phyloP scores from a whole-genome alignment of 1,284 basidiomycete genomes.

The Trametes hirsuta region DNA sequence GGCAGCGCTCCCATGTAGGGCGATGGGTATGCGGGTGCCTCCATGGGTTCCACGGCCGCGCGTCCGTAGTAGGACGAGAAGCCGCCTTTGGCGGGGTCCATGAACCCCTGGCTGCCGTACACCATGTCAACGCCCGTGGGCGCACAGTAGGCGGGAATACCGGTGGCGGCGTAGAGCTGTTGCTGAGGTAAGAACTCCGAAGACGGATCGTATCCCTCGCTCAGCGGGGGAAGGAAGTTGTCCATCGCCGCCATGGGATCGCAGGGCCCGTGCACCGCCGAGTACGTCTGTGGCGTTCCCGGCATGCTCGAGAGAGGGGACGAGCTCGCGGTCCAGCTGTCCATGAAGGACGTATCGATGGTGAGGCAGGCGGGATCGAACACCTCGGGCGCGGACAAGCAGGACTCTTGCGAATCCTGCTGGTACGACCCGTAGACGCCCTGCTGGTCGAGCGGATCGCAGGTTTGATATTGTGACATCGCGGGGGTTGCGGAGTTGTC shows the following conservation, averaged over 20 bases:
- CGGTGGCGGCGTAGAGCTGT: slow-evolving; percentile 10
- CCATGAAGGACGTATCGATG: slow-evolving; percentile 35
- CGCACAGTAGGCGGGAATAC: slow-evolving; percentile 16
- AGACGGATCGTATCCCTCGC: slow-evolving; percentile 22
- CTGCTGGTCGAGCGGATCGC: slow-evolving; percentile 36
- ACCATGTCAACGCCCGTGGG: slow-evolving; percentile 18
- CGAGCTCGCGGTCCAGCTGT: slow-evolving; percentile 26
- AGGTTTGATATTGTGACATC: slow-evolving; percentile 28
- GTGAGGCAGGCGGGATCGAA: slow-evolving; percentile 25
- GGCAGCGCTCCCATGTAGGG: slow-evolving; percentile 18
- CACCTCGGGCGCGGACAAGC: slow-evolving; percentile 21
- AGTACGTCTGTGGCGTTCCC: slow-evolving; percentile 32
- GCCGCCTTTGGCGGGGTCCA: slow-evolving; percentile 19
- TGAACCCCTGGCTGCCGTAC: slow-evolving; percentile 22
- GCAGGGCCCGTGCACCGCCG: slow-evolving; percentile 18
- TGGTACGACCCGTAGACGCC: slow-evolving; percentile 21
- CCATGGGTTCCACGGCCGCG: slow-evolving; percentile 15
- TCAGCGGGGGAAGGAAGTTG: slow-evolving; percentile 12
- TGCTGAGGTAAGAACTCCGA: slow-evolving; percentile 27
- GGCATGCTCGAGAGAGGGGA: slow-evolving; percentile 38
- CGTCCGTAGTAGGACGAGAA: slow-evolving; percentile 24
- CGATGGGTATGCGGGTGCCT: slow-evolving; percentile 19
- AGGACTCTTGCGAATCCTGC: slow-evolving; percentile 20
- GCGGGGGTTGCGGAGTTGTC: slow-evolving; percentile 32
- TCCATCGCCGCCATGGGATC: slow-evolving; percentile 20